Evolutionary conservation across 805 yeast genomes (phyloP).

Genomic region (Starmerella scarabaei): DNA sequence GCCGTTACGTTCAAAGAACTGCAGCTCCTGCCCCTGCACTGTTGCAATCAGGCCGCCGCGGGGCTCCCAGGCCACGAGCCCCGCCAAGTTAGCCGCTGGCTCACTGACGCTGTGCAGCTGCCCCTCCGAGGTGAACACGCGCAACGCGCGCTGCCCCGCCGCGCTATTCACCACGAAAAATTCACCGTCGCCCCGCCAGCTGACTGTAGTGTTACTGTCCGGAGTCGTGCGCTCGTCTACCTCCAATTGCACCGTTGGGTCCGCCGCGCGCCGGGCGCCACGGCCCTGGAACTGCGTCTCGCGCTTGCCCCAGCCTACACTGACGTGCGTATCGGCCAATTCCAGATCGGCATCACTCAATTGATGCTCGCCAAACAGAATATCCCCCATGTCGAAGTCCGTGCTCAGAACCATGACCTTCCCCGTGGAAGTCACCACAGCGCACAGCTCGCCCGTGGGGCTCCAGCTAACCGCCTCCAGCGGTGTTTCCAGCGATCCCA

Average conservation of each 20-base stretch:
- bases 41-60: constrained; percentile 79
- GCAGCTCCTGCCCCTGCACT: constrained; percentile 40
- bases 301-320: constrained; percentile 96
- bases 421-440: constrained; percentile 39
- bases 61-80: constrained; percentile 72
- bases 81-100: constrained; percentile 74
- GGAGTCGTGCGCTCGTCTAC: constrained; percentile 63
- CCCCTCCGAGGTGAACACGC: constrained; percentile 72
- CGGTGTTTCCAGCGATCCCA: constrained; percentile 73
- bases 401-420: constrained; percentile 43
- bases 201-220: constrained; percentile 32
- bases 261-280: constrained; percentile 57
- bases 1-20: constrained; percentile 89
- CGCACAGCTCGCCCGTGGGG: constrained; percentile 77
- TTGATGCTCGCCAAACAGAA: constrained; percentile 43
- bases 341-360: constrained; percentile 52
- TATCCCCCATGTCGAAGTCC: constrained; percentile 48
- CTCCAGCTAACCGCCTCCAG: constrained; percentile 71
- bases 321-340: constrained; percentile 59
- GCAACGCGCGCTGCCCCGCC: constrained; percentile 54
- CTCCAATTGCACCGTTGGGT: constrained; percentile 73
- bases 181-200: constrained; percentile 96
- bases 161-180: constrained; percentile 62
- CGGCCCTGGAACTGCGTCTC: constrained; percentile 94
- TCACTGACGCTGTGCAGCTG: constrained; percentile 70